Percentiles rank a stretch among this genome's conserved stretches.
phyloP scores from a whole-genome alignment of 306 rosid genomes.

The Quercus wislizeni region DNA sequence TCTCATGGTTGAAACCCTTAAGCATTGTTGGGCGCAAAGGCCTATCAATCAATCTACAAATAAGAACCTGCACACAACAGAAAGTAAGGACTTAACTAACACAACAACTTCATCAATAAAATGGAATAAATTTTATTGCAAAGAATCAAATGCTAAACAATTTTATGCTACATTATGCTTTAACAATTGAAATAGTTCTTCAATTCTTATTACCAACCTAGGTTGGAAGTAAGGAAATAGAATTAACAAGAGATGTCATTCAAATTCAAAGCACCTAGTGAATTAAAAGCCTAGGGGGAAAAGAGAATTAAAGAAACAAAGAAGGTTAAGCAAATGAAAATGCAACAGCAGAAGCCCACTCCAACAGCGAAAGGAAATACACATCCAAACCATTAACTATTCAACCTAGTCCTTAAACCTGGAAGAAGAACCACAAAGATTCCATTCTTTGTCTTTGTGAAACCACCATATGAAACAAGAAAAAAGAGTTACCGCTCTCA shows the following conservation, averaged over 20 bases:
- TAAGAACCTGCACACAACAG: slow-evolving; percentile 77
- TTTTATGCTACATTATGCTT: not conserved
- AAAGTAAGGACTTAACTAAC: slow-evolving; percentile 10
- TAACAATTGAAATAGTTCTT: not conserved
- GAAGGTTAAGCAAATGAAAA: not conserved
- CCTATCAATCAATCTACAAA: slow-evolving; percentile 95
- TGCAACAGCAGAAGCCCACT: too few species aligned
- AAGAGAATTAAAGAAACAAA: not conserved
- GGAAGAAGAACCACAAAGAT: too few species aligned
- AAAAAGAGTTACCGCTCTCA: too few species aligned
- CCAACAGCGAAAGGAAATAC: too few species aligned
- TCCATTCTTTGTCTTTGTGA: too few species aligned
- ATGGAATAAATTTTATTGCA: not conserved
- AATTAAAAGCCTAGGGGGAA: not conserved
- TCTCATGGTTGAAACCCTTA: slow-evolving; percentile 92
- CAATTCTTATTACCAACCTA: not conserved
- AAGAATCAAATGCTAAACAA: not conserved
- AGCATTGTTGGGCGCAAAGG: slow-evolving; percentile 96
- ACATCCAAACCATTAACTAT: too few species aligned
- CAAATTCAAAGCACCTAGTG: not conserved
- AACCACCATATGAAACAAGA: too few species aligned
- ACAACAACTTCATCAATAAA: not conserved
- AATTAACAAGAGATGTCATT: not conserved
- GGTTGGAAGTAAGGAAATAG: not conserved
- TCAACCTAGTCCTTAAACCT: too few species aligned